phyloP scores from a whole-genome alignment of 2,329 filamentous ascomycete species.

The Trichophyton verrucosum region DNA sequence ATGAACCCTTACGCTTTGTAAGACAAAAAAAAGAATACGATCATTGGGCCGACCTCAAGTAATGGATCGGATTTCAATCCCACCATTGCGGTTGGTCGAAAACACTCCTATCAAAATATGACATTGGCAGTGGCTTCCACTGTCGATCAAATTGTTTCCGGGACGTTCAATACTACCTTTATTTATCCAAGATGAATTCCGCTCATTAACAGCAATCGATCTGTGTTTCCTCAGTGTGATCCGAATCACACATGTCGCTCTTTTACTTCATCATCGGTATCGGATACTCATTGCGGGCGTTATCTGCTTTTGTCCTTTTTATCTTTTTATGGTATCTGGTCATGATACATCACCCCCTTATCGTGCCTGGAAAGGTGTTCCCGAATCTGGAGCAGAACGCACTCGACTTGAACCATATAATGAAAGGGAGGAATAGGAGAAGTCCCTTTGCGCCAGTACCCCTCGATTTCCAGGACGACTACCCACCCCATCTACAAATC shows the following conservation, averaged over 20 bases:
- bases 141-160: neutral
- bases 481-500: neutral
- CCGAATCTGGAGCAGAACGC: neutral
- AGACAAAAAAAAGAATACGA: neutral
- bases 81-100: neutral
- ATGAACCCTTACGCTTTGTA: conserved; percentile 41
- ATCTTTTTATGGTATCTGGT: neutral
- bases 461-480: neutral
- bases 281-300: conserved; percentile 1
- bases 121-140: neutral
- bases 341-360: neutral
- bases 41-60: neutral
- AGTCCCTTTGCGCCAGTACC: neutral
- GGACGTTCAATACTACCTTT: neutral
- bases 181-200: neutral
- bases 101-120: neutral
- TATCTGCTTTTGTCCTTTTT: neutral
- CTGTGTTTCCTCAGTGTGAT: neutral
- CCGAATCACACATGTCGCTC: neutral
- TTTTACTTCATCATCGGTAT: neutral
- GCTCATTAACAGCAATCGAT: neutral
- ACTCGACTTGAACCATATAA: neutral
- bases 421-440: neutral
- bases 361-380: neutral
- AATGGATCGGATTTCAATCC: neutral